phyloP scores from a whole-genome alignment of 129 eudicot species.

The Pulicaria dysenterica region DNA sequence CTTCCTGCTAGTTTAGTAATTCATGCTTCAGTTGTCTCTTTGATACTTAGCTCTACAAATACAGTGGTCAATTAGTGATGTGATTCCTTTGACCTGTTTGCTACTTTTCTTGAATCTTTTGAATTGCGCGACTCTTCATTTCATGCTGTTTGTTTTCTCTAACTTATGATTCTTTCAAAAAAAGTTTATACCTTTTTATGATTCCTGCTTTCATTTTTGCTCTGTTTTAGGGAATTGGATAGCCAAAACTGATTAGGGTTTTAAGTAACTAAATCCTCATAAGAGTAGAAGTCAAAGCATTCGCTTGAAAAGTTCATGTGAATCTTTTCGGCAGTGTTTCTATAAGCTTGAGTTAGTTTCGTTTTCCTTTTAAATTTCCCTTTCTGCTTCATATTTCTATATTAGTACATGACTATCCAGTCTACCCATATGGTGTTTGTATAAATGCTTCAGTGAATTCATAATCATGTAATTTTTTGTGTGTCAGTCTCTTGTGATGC shows the following conservation, averaged over 20 bases:
- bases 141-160: no score
- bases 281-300: not conserved
- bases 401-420: not conserved
- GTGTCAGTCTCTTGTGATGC: not conserved
- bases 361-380: not conserved
- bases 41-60: not conserved
- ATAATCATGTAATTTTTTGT: slow-evolving; percentile 15
- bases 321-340: no score
- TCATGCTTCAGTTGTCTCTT: not conserved
- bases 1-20: slow-evolving; percentile 16
- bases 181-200: no score
- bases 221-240: slow-evolving; percentile 9
- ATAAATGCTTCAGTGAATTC: slow-evolving; percentile 13
- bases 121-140: not conserved
- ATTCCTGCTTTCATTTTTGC: slow-evolving; percentile 5
- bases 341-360: no score
- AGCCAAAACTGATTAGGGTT: slow-evolving; percentile 28
- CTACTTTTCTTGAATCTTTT: no score
- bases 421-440: slow-evolving; percentile 23
- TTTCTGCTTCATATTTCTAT: not conserved
- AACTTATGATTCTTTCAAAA: no score
- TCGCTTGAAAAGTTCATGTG: no score
- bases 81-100: no score
- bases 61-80: not conserved
- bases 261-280: not conserved